Evolutionary conservation across 2,329 filamentous ascomycete genomes (phyloP).

Genomic region (Alternaria sp.): DNA sequence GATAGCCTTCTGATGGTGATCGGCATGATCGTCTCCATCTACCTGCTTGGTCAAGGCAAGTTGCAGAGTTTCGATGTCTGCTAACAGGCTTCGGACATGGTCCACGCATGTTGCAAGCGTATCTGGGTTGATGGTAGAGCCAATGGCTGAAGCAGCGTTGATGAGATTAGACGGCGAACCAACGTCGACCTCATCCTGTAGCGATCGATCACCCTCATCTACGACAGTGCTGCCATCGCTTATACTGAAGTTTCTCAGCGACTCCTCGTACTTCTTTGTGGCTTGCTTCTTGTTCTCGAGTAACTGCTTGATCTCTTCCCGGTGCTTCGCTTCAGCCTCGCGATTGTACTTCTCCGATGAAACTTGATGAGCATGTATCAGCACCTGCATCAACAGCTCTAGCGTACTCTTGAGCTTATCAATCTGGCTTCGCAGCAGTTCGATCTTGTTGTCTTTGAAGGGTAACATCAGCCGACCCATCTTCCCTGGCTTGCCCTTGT

Average conservation of each 20-base stretch:
- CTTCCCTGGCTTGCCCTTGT: conserved; percentile 34
- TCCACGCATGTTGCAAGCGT: conserved; percentile 31
- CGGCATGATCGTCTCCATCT: conserved; percentile 44
- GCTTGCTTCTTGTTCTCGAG: conserved; percentile 31
- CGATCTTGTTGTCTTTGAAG: conserved; percentile 41
- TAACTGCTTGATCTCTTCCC: conserved; percentile 34
- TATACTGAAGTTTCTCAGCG: conserved; percentile 25
- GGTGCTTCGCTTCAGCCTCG: conserved; percentile 31
- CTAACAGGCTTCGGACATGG: conserved; percentile 30
- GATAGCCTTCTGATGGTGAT: conserved; percentile 33
- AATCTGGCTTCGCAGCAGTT: conserved; percentile 35
- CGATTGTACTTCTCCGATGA: conserved; percentile 31
- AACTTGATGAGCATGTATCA: conserved; percentile 35
- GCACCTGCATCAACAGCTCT: conserved; percentile 37
- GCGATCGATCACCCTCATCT: conserved; percentile 11
- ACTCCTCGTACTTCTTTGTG: conserved; percentile 33
- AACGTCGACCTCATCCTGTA: background rate
- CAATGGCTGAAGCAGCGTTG: conserved; percentile 16
- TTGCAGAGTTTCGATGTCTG: conserved; percentile 31
- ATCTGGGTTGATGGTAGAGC: conserved; percentile 25
- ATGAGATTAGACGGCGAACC: background rate
- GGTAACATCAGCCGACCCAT: conserved; percentile 34
- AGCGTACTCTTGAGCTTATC: conserved; percentile 41
- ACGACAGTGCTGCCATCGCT: conserved; percentile 25
- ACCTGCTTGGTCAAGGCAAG: conserved; percentile 46